These are phyloP conservation scores for Aspergillus awamori DNA, from an alignment of 2,329 filamentous ascomycete genomes.

Conservation along the genomic window DNA sequence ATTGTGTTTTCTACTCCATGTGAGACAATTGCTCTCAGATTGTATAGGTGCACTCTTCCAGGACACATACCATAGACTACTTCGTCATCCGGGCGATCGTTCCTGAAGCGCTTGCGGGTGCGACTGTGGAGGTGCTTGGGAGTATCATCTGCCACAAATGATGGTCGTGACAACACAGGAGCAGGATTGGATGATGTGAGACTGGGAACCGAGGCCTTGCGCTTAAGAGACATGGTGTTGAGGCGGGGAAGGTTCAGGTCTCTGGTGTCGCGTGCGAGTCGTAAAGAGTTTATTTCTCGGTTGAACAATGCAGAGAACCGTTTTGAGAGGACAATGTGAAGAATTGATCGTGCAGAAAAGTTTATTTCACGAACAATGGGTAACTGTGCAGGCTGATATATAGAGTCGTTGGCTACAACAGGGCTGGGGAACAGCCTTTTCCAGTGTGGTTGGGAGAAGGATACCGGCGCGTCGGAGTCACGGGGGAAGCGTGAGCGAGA, in stretches of 20 bases:
- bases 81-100: conserved; percentile 60
- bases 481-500: not conserved
- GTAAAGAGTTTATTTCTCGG: not conserved
- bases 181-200: conserved; percentile 44
- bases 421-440: conserved; percentile 14
- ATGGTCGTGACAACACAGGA: conserved; percentile 25
- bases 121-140: conserved; percentile 56
- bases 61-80: conserved; percentile 56
- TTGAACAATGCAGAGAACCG: not conserved
- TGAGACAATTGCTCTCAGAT: conserved; percentile 19
- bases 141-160: conserved; percentile 36
- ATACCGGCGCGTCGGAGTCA: conserved; percentile 10
- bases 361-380: not conserved
- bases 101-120: conserved; percentile 61
- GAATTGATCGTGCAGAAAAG: not conserved
- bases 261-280: not conserved
- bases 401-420: conserved; percentile 2
- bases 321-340: not conserved
- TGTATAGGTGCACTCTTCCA: not conserved
- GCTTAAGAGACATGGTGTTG: conserved; percentile 58
- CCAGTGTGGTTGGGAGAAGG: conserved; percentile 18
- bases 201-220: conserved; percentile 59
- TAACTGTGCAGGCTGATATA: not conserved
- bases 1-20: conserved; percentile 43
- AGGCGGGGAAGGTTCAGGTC: not conserved